Base-by-base conservation (phyloP, 2,329 filamentous ascomycete genomes). In the Ascochyta fabae region DNA sequence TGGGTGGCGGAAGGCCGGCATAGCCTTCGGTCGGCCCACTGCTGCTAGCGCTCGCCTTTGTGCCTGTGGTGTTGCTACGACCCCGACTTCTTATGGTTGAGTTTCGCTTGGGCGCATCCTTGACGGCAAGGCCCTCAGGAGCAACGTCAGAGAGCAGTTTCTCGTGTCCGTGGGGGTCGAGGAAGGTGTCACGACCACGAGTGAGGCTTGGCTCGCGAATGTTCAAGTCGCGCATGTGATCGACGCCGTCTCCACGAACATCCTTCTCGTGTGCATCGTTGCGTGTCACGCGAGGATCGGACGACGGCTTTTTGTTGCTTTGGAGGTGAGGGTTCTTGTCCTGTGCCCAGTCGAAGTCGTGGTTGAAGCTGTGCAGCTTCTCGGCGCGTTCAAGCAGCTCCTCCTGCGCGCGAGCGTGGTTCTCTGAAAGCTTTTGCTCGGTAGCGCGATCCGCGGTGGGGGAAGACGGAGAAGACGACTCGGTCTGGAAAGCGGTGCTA, bases 241-340 rank as follows among this genome's bases (percentile, higher is more conserved):
- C 94, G 4, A 81, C 68, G 1, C 92, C 92, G 54, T 88, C 85
- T 0, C 94, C 93, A 48, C 88, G 87, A 22, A 96, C 87, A 68
- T 97, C 93, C 51, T 87, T 83, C 53, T 85, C 82, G 69, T 93
- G 89, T 29, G 83, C 81, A 5, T 80, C 66, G 65, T 89, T 89
- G 15, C 80, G 78, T 15, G 81, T 84, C n/a, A 89, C 81, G 45
- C 84, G 81, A 9, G 81, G 72, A 64, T 89, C 86, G 22, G 80
- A 75, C 26, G 80, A 86, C 52, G 80, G 75, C 61, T 83, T 85
- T 66, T 82, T 83, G 64, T 76, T 80, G 36, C 78, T 75, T 62
- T 82, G 80, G 41, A 86, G 75, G 61, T 86, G 83, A 22, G 83
- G 83, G 58, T 84, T 87, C 55, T 81, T 79, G 45, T 79, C 79